phyloP scores from a whole-genome alignment of 495 filamentous ascomycete genomes.

The Trichoderma parareesei region DNA sequence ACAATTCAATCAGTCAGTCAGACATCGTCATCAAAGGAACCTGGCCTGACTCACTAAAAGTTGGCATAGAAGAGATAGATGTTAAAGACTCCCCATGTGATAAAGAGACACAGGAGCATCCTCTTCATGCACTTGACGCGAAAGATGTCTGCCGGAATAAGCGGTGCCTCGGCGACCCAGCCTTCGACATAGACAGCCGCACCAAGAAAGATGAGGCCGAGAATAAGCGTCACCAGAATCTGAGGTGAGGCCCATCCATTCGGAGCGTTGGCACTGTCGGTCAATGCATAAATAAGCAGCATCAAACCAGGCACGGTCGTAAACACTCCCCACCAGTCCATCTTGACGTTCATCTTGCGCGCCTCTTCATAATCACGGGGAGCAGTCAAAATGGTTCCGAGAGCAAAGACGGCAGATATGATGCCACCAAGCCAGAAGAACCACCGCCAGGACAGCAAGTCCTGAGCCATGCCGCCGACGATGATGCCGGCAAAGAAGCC shows the following conservation, averaged over 20 bases:
- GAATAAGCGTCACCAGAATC: conserved; percentile 43
- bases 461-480: conserved; percentile 60
- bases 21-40: not conserved
- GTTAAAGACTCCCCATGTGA: conserved; percentile 58
- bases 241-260: conserved; percentile 59
- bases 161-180: conserved; percentile 51
- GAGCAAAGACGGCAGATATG: conserved; percentile 39
- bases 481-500: conserved; percentile 82
- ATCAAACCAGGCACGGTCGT: conserved; percentile 50
- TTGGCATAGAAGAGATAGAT: conserved; percentile 61
- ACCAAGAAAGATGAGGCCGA: conserved; percentile 41
- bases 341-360: conserved; percentile 32
- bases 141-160: conserved; percentile 58
- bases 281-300: conserved; percentile 61
- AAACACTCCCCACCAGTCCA: conserved; percentile 29
- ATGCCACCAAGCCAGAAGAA: conserved; percentile 73
- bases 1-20: not conserved
- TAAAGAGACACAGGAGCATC: conserved; percentile 51
- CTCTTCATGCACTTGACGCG: conserved; percentile 56
- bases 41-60: conserved; percentile 47
- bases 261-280: conserved; percentile 53
- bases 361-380: conserved; percentile 52
- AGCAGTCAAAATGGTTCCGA: not conserved
- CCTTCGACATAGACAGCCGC: conserved; percentile 56
- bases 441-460: conserved; percentile 62